Evolutionary conservation across 2,329 filamentous ascomycete genomes (phyloP), one percentile per base, ranked within the genome.

Genomic region (Curvularia sp.): DNA sequence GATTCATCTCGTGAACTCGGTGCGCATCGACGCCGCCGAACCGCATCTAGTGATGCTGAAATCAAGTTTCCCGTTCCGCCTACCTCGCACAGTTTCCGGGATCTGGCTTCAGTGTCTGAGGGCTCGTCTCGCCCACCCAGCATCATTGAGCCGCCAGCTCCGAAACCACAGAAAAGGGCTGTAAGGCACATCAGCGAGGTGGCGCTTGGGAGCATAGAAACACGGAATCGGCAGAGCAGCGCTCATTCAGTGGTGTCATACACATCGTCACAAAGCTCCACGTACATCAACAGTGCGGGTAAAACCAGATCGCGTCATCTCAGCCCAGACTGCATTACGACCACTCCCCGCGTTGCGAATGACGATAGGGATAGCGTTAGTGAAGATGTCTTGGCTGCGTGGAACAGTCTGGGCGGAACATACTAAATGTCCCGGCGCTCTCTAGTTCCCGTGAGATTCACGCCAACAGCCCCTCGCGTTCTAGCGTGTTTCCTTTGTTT

Each of bases 321-420:
- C 28, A 71, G 68, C 30, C 64, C 69, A 1, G 67, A 66, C 10
- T 67, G 64, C 46, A 74, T 66, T 10, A 60, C 59, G 12, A 75
- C 70, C 33, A 67, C 57, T 4, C 56, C 63, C 18, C 57, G 58
- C 43, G 20, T 41, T 20, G 39, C 22, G 48, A 71, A 57, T 42
- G 54, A 50, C 2, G 60, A 64, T 18, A 57, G 74, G 15, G 75
- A 73, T 47, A 81, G 79, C 57, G 79, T 80, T 4, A 78, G 78
- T 42, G 79, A 81, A 31, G 80, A 82, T 61, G 78, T 82, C 7
- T 66, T 82, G 28, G 79, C 78, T 54, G 80, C 80, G 15, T 82
- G 80, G 80, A 78, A 78, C 10, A 80, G 77, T 55, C 60, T 82
- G 24, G 80, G 80, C 7, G 80, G 80, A 13, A 71, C 72, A 49